Conservation (phyloP, 2,329 filamentous ascomycete genomes). For the Microdochium paspali region DNA sequence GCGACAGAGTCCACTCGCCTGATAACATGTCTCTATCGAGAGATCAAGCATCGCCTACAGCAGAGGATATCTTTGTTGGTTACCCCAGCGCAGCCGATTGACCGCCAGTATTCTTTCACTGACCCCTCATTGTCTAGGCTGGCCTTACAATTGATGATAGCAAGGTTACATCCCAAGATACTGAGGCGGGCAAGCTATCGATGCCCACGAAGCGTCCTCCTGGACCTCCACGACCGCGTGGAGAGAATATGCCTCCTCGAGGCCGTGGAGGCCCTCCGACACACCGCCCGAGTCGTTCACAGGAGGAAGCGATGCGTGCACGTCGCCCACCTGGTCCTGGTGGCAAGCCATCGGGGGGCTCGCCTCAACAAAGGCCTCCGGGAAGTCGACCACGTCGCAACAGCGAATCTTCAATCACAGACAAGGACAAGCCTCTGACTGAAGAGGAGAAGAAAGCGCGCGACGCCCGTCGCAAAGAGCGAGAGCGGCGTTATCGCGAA, state of each 20-base stretch:
- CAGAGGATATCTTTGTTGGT: constrained; percentile 73
- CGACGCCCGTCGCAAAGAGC: constrained; percentile 40
- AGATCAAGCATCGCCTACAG: constrained; percentile 40
- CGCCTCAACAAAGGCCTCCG: constrained; percentile 28
- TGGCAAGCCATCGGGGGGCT: constrained; percentile 22
- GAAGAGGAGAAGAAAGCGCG: constrained; percentile 47
- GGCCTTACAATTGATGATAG: constrained; percentile 57
- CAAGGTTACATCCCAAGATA: constrained; percentile 21
- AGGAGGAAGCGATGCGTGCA: constrained; percentile 52
- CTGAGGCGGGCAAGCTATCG: constrained; percentile 6
- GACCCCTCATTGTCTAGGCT: constrained; percentile 34
- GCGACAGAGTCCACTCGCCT: constrained; percentile 25
- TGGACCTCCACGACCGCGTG: constrained; percentile 26
- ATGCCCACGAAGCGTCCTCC: constrained; percentile 27
- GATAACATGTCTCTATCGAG: constrained; percentile 40
- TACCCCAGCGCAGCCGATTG: constrained; percentile 3
- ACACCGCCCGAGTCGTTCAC: constrained; percentile 56
- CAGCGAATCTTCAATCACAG: constrained; percentile 68
- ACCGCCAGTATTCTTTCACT: background rate
- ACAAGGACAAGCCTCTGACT: constrained; percentile 47
- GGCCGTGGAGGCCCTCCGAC: constrained; percentile 32
- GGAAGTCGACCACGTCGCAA: constrained; percentile 57
- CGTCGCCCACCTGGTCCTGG: constrained; percentile 28
- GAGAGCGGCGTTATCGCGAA: constrained; percentile 40
- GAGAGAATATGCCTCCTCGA: constrained; percentile 39